Conservation (phyloP, 2,329 filamentous ascomycete genomes). For the Talaromyces piceae region DNA sequence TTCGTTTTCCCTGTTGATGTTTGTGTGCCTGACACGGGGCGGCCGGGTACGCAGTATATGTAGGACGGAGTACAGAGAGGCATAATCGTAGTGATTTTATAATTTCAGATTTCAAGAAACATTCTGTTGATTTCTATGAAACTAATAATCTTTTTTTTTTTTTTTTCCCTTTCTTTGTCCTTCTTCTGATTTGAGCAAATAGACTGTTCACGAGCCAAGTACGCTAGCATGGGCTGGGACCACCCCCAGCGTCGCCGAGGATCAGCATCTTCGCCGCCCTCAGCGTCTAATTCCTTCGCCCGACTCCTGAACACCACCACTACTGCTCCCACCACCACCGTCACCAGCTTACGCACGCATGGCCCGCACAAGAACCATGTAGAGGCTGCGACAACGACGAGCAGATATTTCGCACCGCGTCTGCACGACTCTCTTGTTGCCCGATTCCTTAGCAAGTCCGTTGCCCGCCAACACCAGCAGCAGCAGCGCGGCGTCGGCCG, state of each 20-base stretch:
- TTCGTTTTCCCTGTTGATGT: too few relatives aligned
- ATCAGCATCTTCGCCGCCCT: too few relatives aligned
- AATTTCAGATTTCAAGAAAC: too few relatives aligned
- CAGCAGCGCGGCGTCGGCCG: not conserved
- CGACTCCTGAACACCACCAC: not conserved
- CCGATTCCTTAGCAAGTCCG: constrained; percentile 8
- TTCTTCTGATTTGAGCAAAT: not conserved
- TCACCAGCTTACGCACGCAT: too few relatives aligned
- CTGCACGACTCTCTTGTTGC: constrained; percentile 15
- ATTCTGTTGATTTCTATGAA: too few relatives aligned
- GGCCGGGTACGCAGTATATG: not conserved
- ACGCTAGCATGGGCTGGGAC: not conserved
- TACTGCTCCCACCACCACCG: too few relatives aligned
- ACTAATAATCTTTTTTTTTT: not conserved
- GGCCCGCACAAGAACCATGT: constrained; percentile 4
- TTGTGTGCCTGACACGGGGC: not conserved
- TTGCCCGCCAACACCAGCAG: not conserved
- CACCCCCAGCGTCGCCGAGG: not conserved
- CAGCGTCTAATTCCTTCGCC: constrained; percentile 2
- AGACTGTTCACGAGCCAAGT: not conserved
- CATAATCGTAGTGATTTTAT: too few relatives aligned
- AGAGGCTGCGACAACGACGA: too few relatives aligned
- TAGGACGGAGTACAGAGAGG: not conserved
- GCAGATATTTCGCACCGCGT: constrained; percentile 9
- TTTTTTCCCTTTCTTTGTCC: too few relatives aligned